Conservation (phyloP, 805 yeast genomes). For the Dipodascus albidus region DNA sequence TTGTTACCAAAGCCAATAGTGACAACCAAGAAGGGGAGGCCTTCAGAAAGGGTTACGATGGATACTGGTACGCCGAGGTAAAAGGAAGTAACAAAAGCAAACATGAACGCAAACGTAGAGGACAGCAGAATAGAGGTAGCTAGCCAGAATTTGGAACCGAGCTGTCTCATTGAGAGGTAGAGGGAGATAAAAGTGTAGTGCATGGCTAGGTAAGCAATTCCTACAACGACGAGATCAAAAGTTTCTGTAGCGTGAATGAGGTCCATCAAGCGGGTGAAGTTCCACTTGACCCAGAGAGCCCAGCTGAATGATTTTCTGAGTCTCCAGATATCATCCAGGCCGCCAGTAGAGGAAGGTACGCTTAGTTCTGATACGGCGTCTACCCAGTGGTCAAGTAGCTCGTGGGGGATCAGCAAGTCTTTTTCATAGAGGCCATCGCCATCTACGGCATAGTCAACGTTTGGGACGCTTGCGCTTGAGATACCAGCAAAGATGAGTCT, state of each 20-base stretch:
- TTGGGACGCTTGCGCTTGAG: slow-evolving; percentile 12
- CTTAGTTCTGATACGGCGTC: slow-evolving; percentile 6
- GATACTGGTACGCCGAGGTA: slow-evolving; percentile 52
- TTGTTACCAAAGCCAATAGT: slow-evolving; percentile 87
- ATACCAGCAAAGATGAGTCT: slow-evolving; percentile 15
- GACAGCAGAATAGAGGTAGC: slow-evolving; percentile 69
- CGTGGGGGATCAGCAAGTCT: slow-evolving; percentile 15
- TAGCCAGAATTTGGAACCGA: slow-evolving; percentile 83
- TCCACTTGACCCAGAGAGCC: slow-evolving; percentile 26
- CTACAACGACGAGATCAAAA: slow-evolving; percentile 70
- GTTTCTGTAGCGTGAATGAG: slow-evolving; percentile 58
- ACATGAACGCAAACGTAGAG: slow-evolving; percentile 71
- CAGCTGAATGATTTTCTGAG: slow-evolving; percentile 23
- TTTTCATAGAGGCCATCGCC: slow-evolving; percentile 11
- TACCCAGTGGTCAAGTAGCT: slow-evolving; percentile 21
- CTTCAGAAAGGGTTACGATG: slow-evolving; percentile 70
- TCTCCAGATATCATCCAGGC: slow-evolving; percentile 13
- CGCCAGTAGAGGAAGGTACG: slow-evolving; percentile 3
- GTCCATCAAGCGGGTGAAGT: slow-evolving; percentile 22
- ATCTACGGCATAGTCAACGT: slow-evolving; percentile 9
- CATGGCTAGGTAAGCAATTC: slow-evolving; percentile 80
- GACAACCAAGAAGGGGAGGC: slow-evolving; percentile 86
- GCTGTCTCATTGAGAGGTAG: slow-evolving; percentile 59
- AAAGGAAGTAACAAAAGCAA: slow-evolving; percentile 57
- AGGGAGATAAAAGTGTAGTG: slow-evolving; percentile 67